Evolutionary conservation across 768 basidiomycete species (phyloP).

Genomic region (Tricholoma hemisulphureum): DNA sequence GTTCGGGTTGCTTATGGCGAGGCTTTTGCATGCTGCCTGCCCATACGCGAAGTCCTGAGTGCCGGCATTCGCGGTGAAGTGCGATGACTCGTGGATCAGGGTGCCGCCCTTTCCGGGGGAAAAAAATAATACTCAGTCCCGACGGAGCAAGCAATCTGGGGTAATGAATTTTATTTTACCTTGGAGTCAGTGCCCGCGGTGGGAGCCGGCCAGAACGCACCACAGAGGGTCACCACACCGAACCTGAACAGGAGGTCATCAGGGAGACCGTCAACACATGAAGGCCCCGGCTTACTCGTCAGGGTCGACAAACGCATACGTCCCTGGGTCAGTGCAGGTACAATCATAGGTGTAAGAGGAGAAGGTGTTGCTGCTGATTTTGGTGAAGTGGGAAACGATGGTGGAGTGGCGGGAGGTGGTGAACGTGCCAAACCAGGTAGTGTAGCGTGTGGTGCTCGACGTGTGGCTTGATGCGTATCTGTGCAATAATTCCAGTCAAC

Average conservation of each 20-base stretch:
- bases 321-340: constrained; percentile 33
- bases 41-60: constrained; percentile 49
- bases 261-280: background rate
- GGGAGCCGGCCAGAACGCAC: constrained; percentile 47
- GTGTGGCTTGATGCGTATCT: constrained; percentile 36
- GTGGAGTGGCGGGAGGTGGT: constrained; percentile 34
- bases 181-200: constrained; percentile 49
- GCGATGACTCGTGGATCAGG: constrained; percentile 43
- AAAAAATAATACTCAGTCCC: background rate
- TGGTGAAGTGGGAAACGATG: constrained; percentile 37
- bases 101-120: constrained; percentile 30
- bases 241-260: constrained; percentile 21
- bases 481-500: background rate
- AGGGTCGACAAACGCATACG: constrained; percentile 40
- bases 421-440: constrained; percentile 54
- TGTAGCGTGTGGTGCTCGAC: constrained; percentile 39
- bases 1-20: constrained; percentile 38
- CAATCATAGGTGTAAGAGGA: constrained; percentile 37
- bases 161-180: no score
- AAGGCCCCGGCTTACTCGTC: constrained; percentile 15
- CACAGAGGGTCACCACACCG: constrained; percentile 45
- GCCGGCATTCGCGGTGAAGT: constrained; percentile 43
- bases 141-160: background rate
- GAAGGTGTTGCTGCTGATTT: constrained; percentile 34
- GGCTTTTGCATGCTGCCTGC: constrained; percentile 36